A percentile compares a stretch with the other conserved stretches of the same genome.
Conservation (phyloP, 208 protist genomes). For the Phytomonas sp. region DNA sequence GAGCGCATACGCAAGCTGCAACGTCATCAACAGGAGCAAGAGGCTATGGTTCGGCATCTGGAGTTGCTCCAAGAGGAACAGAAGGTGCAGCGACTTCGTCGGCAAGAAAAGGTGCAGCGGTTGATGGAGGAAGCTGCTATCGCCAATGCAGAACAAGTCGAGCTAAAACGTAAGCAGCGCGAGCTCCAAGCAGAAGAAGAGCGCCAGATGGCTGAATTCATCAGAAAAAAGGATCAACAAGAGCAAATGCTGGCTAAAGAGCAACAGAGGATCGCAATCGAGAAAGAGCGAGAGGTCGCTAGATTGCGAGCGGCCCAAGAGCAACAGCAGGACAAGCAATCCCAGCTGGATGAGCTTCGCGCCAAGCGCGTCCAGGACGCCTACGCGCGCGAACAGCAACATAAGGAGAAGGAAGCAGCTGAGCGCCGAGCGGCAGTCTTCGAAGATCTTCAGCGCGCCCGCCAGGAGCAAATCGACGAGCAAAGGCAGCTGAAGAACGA, state of each 20-base stretch:
- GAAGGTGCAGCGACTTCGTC: constrained; percentile 69
- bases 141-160: constrained; percentile 91
- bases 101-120: constrained; percentile 55
- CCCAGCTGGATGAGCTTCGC: constrained; percentile 88
- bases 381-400: constrained; percentile 64
- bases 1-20: constrained; percentile 85
- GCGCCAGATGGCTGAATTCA: constrained; percentile 79
- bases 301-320: constrained; percentile 83
- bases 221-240: constrained; percentile 71
- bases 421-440: constrained; percentile 51
- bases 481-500: constrained; percentile 48
- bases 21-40: constrained; percentile 88
- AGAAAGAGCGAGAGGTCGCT: constrained; percentile 90
- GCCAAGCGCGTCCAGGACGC: constrained; percentile 84
- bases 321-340: constrained; percentile 87
- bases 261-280: constrained; percentile 64
- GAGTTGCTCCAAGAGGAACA: constrained; percentile 83
- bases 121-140: constrained; percentile 90
- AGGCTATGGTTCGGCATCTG: constrained; percentile 89
- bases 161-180: constrained; percentile 73
- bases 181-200: constrained; percentile 84
- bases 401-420: constrained; percentile 74
- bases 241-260: constrained; percentile 85
- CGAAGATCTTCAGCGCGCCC: constrained; percentile 58
- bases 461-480: constrained; percentile 82